Conservation (phyloP, 805 yeast genomes). For the Metschnikowia drakensbergensis region DNA sequence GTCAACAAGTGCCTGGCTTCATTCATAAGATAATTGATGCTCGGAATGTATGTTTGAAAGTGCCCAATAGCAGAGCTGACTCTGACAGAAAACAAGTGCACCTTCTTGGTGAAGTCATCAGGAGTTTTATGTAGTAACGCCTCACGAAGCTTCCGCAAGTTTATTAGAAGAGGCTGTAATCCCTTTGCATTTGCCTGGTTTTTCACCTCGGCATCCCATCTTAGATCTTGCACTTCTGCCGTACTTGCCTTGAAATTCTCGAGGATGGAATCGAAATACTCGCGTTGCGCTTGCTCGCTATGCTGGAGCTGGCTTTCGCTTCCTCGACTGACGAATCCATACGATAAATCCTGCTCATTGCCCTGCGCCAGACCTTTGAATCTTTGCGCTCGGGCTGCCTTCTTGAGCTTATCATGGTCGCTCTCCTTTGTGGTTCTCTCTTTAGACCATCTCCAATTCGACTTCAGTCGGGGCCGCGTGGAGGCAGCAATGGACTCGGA, state of each 20-base stretch:
- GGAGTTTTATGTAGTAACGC: constrained; percentile 42
- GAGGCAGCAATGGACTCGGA: not conserved
- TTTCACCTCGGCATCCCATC: not conserved
- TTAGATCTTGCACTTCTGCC: not conserved
- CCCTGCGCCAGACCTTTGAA: not conserved
- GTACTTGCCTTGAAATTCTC: constrained; percentile 8
- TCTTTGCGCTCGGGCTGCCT: not conserved
- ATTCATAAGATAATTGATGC: constrained; percentile 41
- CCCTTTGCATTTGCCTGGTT: not conserved
- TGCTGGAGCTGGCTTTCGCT: constrained; percentile 47
- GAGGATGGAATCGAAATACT: constrained; percentile 38
- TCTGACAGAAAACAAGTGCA: constrained; percentile 46
- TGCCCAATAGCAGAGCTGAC: constrained; percentile 45
- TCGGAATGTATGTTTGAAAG: constrained; percentile 53
- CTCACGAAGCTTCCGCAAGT: constrained; percentile 52
- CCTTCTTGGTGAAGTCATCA: constrained; percentile 39
- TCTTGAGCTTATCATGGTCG: not conserved
- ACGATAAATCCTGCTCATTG: constrained; percentile 11
- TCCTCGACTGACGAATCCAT: constrained; percentile 61
- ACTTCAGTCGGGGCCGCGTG: not conserved
- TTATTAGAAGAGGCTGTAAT: constrained; percentile 19
- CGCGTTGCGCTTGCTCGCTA: constrained; percentile 39
- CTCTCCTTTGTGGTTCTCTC: not conserved
- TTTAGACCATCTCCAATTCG: constrained; percentile 1
- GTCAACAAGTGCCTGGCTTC: constrained; percentile 22